Evolutionary conservation across 495 filamentous ascomycete genomes (phyloP).

Genomic region (Bryoglossum gracile): DNA sequence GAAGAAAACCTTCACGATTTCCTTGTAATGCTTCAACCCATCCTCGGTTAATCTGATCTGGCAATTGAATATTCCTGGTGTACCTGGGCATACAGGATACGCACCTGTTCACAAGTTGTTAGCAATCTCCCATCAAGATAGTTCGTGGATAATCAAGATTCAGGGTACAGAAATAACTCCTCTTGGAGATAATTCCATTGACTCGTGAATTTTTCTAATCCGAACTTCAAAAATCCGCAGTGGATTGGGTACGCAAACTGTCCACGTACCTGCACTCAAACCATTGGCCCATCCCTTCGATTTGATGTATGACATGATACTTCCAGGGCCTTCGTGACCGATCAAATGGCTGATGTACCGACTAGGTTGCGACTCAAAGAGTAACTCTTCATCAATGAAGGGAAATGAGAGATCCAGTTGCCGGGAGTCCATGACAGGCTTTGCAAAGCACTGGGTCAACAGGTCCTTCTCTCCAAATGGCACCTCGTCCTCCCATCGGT

Average conservation of each 20-base stretch:
- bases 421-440: conserved; percentile 91
- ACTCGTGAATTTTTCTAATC: background rate
- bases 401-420: conserved; percentile 83
- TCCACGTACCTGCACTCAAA: conserved; percentile 63
- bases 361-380: conserved; percentile 78
- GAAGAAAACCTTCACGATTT: conserved; percentile 83
- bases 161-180: too few relatives aligned
- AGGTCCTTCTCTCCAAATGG: conserved; percentile 62
- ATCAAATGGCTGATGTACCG: conserved; percentile 91
- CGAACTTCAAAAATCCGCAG: background rate
- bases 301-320: conserved; percentile 92
- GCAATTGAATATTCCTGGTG: conserved; percentile 71
- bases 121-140: too few relatives aligned
- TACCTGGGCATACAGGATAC: conserved; percentile 70
- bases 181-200: conserved; percentile 38
- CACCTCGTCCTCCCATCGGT: conserved; percentile 70
- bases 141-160: too few relatives aligned
- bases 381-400: conserved; percentile 77
- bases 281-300: conserved; percentile 92
- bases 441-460: conserved; percentile 80
- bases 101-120: conserved; percentile 35
- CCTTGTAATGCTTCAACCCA: conserved; percentile 69
- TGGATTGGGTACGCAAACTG: conserved; percentile 38
- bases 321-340: conserved; percentile 94
- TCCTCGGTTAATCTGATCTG: conserved; percentile 80